Evolutionary conservation across 2,329 filamentous ascomycete species (phyloP).

Genomic region (Claviceps spartinae): DNA sequence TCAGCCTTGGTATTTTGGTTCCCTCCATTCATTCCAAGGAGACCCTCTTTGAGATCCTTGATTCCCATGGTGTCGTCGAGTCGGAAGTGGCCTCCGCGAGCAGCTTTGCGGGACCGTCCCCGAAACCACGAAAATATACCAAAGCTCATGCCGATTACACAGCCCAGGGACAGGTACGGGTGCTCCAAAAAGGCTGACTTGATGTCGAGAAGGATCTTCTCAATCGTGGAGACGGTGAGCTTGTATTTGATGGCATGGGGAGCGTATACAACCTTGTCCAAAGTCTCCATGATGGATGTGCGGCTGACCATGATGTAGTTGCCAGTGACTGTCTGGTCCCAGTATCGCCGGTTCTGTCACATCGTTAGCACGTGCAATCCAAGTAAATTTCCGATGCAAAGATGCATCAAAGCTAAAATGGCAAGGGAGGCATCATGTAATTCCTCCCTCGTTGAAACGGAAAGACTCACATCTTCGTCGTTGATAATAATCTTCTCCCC

Average conservation of each 20-base stretch:
- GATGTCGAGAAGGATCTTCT: slow-evolving; percentile 58
- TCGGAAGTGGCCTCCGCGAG: slow-evolving; percentile 44
- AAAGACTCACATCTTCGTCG: slow-evolving; percentile 73
- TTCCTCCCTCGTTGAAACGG: background rate
- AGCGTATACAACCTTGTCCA: slow-evolving; percentile 54
- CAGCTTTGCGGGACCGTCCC: slow-evolving; percentile 36
- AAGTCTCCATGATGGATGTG: slow-evolving; percentile 79
- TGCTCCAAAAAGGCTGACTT: slow-evolving; percentile 44
- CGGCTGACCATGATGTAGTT: slow-evolving; percentile 82
- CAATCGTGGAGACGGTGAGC: slow-evolving; percentile 58
- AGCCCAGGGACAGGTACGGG: slow-evolving; percentile 42
- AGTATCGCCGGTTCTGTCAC: slow-evolving; percentile 73
- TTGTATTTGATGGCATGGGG: slow-evolving; percentile 63
- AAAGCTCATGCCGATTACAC: slow-evolving; percentile 43
- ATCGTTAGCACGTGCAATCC: background rate
- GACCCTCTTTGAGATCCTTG: slow-evolving; percentile 48
- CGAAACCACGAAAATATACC: slow-evolving; percentile 39
- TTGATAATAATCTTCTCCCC: slow-evolving; percentile 93
- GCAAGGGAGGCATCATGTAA: background rate
- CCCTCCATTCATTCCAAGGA: slow-evolving; percentile 35
- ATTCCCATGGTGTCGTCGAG: slow-evolving; percentile 41
- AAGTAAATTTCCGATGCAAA: background rate
- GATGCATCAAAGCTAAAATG: background rate
- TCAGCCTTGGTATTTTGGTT: slow-evolving; percentile 24
- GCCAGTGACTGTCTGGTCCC: slow-evolving; percentile 82